Conservation (phyloP, 108 stramenopile species). For the Conticribra guillardii region DNA sequence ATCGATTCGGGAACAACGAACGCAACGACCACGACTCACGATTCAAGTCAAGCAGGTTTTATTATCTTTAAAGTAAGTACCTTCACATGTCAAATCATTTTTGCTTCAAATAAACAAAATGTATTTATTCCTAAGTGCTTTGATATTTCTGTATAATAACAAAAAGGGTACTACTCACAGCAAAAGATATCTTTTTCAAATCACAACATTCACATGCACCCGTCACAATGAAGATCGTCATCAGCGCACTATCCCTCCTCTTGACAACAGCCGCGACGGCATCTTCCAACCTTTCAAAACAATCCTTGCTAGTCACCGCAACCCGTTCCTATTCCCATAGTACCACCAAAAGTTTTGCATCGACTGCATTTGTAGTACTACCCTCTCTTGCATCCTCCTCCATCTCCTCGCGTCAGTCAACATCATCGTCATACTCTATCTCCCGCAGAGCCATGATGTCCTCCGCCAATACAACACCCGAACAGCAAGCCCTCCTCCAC, state of each 20-base stretch:
- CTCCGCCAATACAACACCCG: neutral
- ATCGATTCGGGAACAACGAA: too few relatives aligned
- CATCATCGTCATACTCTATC: constrained; percentile 10
- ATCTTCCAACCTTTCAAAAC: constrained; percentile 1
- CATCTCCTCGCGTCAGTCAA: constrained; percentile 1
- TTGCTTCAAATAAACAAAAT: too few relatives aligned
- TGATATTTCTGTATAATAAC: too few relatives aligned
- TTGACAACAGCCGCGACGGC: constrained; percentile 22
- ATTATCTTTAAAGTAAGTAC: too few relatives aligned
- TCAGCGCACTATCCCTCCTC: constrained; percentile 16
- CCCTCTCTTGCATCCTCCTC: constrained; percentile 14
- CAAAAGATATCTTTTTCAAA: neutral
- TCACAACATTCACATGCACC: neutral
- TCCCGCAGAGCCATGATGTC: neutral
- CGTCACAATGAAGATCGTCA: constrained; percentile 23
- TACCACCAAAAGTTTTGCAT: neutral
- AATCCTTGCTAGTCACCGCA: neutral
- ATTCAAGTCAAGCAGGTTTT: too few relatives aligned
- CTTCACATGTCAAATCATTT: too few relatives aligned
- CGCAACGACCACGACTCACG: too few relatives aligned
- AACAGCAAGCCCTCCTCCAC: constrained; percentile 39
- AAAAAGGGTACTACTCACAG: too few relatives aligned
- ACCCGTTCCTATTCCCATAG: neutral
- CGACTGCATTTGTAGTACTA: neutral
- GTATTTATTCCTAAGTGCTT: too few relatives aligned